Percentiles rank a stretch among this genome's conserved stretches.
phyloP scores from a whole-genome alignment of 2,329 filamentous ascomycete species.

The Sordariomycetes sp. region DNA sequence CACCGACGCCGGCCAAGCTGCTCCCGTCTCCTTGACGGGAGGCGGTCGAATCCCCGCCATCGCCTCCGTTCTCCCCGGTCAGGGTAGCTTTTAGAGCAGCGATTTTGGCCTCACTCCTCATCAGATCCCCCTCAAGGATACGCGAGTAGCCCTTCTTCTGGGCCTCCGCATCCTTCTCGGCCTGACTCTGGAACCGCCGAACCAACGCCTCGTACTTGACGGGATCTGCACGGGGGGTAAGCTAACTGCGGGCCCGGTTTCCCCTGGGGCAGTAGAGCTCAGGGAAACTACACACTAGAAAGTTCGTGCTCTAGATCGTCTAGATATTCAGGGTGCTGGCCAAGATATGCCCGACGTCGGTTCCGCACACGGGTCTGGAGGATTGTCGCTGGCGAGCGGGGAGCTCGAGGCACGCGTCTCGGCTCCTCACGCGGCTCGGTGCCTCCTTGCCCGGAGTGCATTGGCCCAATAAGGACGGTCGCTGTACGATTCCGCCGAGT shows the following conservation, averaged over 20 bases:
- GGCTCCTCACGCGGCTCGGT: conserved; percentile 4
- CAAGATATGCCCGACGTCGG: conserved; percentile 63
- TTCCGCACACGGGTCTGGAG: conserved; percentile 53
- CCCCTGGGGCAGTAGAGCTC: not conserved
- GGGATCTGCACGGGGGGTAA: conserved; percentile 39
- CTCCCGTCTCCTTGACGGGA: not conserved
- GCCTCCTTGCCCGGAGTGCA: not conserved
- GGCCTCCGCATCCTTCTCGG: conserved; percentile 62
- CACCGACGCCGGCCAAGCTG: not conserved
- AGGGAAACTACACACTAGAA: conserved; percentile 22
- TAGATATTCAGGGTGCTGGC: conserved; percentile 62
- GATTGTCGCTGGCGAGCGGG: conserved; percentile 23
- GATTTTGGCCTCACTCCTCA: conserved; percentile 67
- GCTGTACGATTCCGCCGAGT: not conserved
- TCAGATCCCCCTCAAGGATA: conserved; percentile 62
- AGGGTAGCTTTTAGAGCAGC: conserved; percentile 29
- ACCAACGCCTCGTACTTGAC: conserved; percentile 72
- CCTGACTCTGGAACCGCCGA: conserved; percentile 59
- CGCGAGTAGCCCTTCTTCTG: conserved; percentile 66
- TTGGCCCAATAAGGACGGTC: not conserved
- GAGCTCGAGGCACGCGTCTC: conserved; percentile 28
- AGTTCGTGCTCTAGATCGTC: conserved; percentile 38
- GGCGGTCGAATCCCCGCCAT: not conserved
- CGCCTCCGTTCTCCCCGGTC: not conserved
- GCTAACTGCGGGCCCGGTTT: not conserved